Evolutionary conservation across 495 filamentous ascomycete genomes (phyloP).

Genomic region (Penicillium egyptiacum): DNA sequence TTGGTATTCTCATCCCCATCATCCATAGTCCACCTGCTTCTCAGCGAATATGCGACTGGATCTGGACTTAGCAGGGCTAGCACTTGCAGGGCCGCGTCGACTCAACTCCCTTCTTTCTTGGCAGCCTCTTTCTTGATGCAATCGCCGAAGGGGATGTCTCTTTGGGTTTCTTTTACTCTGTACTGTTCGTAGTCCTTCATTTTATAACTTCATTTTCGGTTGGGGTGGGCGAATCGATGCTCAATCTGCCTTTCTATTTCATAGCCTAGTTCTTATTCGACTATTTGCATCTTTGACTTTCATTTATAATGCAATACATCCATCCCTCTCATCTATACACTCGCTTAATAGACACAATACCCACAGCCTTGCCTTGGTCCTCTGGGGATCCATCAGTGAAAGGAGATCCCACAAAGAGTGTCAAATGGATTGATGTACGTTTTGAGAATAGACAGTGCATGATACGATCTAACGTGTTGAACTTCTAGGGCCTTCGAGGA

Average conservation of each 20-base stretch:
- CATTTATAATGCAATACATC: constrained; percentile 24
- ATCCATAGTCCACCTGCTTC: too few relatives aligned
- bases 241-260: background rate
- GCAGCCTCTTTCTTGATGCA: constrained; percentile 10
- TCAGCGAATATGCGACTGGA: background rate
- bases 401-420: constrained; percentile 54
- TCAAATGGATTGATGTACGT: constrained; percentile 72
- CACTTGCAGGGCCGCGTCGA: constrained; percentile 7
- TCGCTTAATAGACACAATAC: constrained; percentile 33
- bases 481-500: constrained; percentile 62
- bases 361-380: constrained; percentile 33
- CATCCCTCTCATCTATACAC: constrained; percentile 34
- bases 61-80: background rate
- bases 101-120: constrained; percentile 28
- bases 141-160: background rate
- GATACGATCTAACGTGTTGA: background rate
- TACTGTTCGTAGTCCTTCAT: constrained; percentile 3
- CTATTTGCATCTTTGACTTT: background rate
- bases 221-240: background rate
- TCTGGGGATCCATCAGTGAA: constrained; percentile 28
- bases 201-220: background rate
- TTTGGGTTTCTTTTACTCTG: background rate
- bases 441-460: background rate
- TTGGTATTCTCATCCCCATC: background rate
- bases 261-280: background rate